phyloP scores from a whole-genome alignment of 2,329 filamentous ascomycete species.

The Xylariaceae sp. region DNA sequence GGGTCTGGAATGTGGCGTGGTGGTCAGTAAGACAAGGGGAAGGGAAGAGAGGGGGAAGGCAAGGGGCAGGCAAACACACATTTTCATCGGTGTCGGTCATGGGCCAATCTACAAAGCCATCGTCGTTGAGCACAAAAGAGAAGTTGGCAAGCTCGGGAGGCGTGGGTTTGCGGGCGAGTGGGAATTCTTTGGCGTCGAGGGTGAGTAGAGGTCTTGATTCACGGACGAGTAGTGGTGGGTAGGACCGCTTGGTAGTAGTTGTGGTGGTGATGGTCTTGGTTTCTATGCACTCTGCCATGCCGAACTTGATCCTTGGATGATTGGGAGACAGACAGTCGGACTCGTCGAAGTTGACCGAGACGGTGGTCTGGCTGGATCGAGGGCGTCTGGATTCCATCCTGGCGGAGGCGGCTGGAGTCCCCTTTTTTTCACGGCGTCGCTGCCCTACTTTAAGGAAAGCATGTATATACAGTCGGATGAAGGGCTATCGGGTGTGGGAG shows the following conservation, averaged over 20 bases:
- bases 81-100: constrained; percentile 19
- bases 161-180: constrained; percentile 76
- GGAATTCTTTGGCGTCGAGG: constrained; percentile 85
- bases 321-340: constrained; percentile 34
- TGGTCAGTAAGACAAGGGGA: constrained; percentile 18
- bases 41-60: constrained; percentile 1
- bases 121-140: constrained; percentile 64
- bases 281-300: constrained; percentile 62
- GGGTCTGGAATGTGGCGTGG: constrained; percentile 23
- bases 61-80: constrained; percentile 16
- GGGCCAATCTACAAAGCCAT: constrained; percentile 44
- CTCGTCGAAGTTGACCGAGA: constrained; percentile 47
- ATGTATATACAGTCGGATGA: constrained; percentile 11
- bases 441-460: constrained; percentile 11
- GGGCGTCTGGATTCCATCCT: constrained; percentile 27
- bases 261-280: constrained; percentile 81
- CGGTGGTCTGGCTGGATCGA: constrained; percentile 39
- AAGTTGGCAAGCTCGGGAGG: constrained; percentile 75
- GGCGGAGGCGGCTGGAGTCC: constrained; percentile 20
- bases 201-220: constrained; percentile 66
- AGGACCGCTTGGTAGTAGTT: constrained; percentile 79
- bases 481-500: neutral
- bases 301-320: constrained; percentile 48
- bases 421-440: constrained; percentile 7
- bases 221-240: constrained; percentile 78